phyloP scores from a whole-genome alignment of 805 yeast genomes.

The Candida boidinii region DNA sequence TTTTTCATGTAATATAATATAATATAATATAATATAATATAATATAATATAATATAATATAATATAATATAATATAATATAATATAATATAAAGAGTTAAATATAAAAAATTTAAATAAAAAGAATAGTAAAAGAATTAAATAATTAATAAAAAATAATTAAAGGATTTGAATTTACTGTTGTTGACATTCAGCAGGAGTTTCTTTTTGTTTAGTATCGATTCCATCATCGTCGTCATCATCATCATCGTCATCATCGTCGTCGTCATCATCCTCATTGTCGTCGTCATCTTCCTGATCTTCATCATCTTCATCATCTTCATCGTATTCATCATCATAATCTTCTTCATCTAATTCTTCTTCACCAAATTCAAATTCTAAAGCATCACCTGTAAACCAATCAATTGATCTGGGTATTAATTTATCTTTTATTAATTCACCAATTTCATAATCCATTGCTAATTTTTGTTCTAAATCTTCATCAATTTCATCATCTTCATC shows the following conservation, averaged over 20 bases:
- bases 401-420: constrained; percentile 91
- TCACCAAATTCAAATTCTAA: constrained; percentile 56
- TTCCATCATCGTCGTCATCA: constrained; percentile 43
- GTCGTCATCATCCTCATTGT: constrained; percentile 38
- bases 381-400: constrained; percentile 98
- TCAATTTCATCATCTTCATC: constrained; percentile 56
- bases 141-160: too few species aligned
- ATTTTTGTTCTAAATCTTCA: constrained; percentile 69
- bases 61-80: too few species aligned
- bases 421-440: constrained; percentile 97
- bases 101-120: too few species aligned
- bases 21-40: too few species aligned
- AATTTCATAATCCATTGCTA: constrained; percentile 88
- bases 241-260: constrained; percentile 39
- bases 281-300: constrained; percentile 54
- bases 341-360: constrained; percentile 53
- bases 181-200: constrained; percentile 73
- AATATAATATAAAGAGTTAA: too few species aligned
- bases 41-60: too few species aligned
- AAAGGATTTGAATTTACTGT: too few species aligned
- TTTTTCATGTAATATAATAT: too few species aligned
- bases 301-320: constrained; percentile 57
- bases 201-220: constrained; percentile 26
- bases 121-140: too few species aligned
- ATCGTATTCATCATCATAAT: constrained; percentile 50